Evolutionary conservation across 1,284 basidiomycete species (phyloP).

Genomic region (Pulchroboletus neoregius): DNA sequence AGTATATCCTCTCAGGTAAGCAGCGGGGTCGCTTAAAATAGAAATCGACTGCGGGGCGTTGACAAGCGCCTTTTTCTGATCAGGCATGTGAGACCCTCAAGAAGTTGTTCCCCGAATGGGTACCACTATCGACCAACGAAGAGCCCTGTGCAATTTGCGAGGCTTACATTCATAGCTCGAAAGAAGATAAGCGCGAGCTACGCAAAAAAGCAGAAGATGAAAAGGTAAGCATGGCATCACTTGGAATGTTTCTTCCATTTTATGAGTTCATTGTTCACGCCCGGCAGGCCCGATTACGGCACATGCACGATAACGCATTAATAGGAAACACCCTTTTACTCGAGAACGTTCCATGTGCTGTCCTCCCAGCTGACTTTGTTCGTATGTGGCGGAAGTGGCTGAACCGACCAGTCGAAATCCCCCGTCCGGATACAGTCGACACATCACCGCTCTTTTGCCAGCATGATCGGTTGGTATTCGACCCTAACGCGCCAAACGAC

Average conservation of each 20-base stretch:
- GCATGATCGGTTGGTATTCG: constrained; percentile 60
- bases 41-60: constrained; percentile 17
- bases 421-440: constrained; percentile 59
- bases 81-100: constrained; percentile 58
- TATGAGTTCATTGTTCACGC: constrained; percentile 13
- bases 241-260: constrained; percentile 8
- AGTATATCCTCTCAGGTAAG: constrained; percentile 58
- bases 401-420: constrained; percentile 48
- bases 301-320: constrained; percentile 55
- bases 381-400: constrained; percentile 68
- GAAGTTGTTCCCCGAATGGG: constrained; percentile 61
- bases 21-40: constrained; percentile 8
- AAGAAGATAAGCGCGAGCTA: constrained; percentile 53
- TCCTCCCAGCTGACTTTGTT: constrained; percentile 59
- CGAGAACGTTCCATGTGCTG: constrained; percentile 49
- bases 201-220: constrained; percentile 67
- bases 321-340: constrained; percentile 43
- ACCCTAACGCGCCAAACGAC: constrained; percentile 59
- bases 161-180: constrained; percentile 49
- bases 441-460: constrained; percentile 62
- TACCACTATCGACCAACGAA: constrained; percentile 45
- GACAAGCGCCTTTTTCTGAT: constrained; percentile 15
- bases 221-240: constrained; percentile 47
- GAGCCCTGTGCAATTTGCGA: constrained; percentile 62
- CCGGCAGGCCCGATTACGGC: constrained; percentile 52